Base-by-base conservation (phyloP, 1,284 basidiomycete genomes). In the Trichosporon asahii region DNA sequence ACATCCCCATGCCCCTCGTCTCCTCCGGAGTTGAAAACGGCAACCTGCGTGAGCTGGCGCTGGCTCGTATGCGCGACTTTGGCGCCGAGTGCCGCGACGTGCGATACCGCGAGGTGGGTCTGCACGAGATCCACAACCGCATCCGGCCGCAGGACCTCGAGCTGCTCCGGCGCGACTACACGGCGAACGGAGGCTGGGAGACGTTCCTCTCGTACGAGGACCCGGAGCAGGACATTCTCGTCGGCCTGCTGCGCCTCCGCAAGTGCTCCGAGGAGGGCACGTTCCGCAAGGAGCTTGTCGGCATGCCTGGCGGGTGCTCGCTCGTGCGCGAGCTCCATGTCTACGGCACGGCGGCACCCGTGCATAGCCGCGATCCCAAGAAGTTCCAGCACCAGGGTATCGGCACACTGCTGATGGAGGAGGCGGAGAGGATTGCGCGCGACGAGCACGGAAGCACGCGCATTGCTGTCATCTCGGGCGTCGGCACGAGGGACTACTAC, bases 131-230 rank as follows among this genome's bases (percentile, higher is more conserved):
- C 67, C 97, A 99, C 82, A 90, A 97, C 86, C 95, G 97, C 85
- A 93, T 98, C 64, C 90, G 95, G 49, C 97, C 97, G 65, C 93
- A 96, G 79, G 92, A 94, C 35, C 92, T 98, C 68, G 97, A 99
- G 84, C 90, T 99, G n/a, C 89, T 99, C 44, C 89, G 97, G 67
- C 88, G 97, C 65, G 97, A 99, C 83, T 99, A 99, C 83, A 87
- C 92, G 2, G 97, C 97, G 31, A 99, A 99, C 78, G 96, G 94
- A 2, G 93, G 96, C 27, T 99, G 97, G 97, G 97, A 99, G 85
- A 98, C 96, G 0, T 99, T 99, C 88, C 85, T 99, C 18, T 95
- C 95, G 23, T 99, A 99, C 81, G 97, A 99, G 85, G 97, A 99
- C 83, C 95, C 96, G 3, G 93, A 95, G 82, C 89, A 89, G 72